A percentile compares a stretch with the other conserved stretches of the same genome.
These are phyloP conservation scores for Mycena floridula DNA, from an alignment of 768 basidiomycete genomes.

Conservation along the genomic window DNA sequence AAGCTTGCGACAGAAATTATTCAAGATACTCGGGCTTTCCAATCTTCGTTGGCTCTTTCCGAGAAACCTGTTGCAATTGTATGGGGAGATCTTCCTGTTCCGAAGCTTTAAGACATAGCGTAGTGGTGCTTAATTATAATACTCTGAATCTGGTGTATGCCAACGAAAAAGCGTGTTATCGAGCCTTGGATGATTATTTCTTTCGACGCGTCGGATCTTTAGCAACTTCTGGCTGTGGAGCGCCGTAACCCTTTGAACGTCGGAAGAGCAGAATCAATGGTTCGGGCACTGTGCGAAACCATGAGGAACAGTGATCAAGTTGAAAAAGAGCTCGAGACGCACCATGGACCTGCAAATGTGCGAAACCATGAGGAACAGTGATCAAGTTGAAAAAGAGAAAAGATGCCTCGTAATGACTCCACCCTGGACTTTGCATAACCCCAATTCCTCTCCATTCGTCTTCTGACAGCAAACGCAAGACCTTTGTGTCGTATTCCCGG, in stretches of 20 bases:
- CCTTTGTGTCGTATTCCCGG: slow-evolving; percentile 58
- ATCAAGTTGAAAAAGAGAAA: slow-evolving; percentile 2
- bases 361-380: slow-evolving; percentile 1
- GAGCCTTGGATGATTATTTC: slow-evolving; percentile 25
- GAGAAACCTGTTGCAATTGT: slow-evolving; percentile 62
- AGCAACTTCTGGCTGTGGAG: slow-evolving; percentile 39
- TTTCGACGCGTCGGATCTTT: slow-evolving; percentile 31
- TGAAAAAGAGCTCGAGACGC: slow-evolving; percentile 13
- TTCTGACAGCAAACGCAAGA: slow-evolving; percentile 78
- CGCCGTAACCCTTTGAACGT: slow-evolving; percentile 63
- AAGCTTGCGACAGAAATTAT: slow-evolving; percentile 32
- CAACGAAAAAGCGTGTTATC: background rate
- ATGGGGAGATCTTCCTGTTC: slow-evolving; percentile 66
- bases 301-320: slow-evolving; percentile 1
- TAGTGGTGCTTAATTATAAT: background rate
- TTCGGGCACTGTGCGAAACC: slow-evolving; percentile 60
- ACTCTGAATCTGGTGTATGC: background rate
- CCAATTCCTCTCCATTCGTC: slow-evolving; percentile 95
- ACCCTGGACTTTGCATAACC: slow-evolving; percentile 92
- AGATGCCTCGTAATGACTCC: slow-evolving; percentile 98
- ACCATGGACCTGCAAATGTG: slow-evolving; percentile 91
- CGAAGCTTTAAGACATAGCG: slow-evolving; percentile 39
- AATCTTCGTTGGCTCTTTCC: slow-evolving; percentile 46
- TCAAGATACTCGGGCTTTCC: slow-evolving; percentile 62
- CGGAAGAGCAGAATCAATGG: slow-evolving; percentile 94